Evolutionary conservation across 106 monocot genomes (phyloP), one percentile per base, ranked within the genome.

Genomic region (Vanilla planifolia): DNA sequence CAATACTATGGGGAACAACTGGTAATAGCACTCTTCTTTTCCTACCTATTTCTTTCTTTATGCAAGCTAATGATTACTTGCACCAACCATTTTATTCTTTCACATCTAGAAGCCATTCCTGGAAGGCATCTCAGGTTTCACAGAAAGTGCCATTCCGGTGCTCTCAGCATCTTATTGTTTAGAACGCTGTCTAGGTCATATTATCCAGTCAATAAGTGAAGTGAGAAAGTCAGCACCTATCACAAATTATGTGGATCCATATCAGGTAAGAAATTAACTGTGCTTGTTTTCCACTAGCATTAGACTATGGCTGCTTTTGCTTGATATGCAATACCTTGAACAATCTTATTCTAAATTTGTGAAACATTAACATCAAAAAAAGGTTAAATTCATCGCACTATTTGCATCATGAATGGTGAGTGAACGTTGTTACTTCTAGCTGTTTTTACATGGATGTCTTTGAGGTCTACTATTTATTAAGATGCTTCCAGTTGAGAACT

Each of bases 71-170:
- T 22, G 35, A 57, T 57, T 33, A 8, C 35, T 57, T 19, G 20
- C 9, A 21, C 35, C n/a, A 57, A 56, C 15, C 35, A 35, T 57
- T 19, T 19, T 5, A 6, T 70, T 37, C 21, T 26, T 23, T 25
- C 11, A 64, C 60, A n/a, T 64, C 34, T 58, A 89, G 89, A 73
- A 73, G 36, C 78, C 78, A 52, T 85, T 81, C 59, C 41, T 89
- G 62, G 75, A 85, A 67, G 61, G 56, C 39, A 48, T 75, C 1
- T 59, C 71, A 58, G 23, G 73, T 61, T 42, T 75, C 65, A 69
- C 74, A 47, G 89, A 73, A 33, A 44, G 48, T 41, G 58, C 59
- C 6, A 72, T 69, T 19, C 63, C 71, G 43, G 78, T 81, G 32
- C 78, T 89, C 56, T 61, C 72, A 64, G 84, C 80, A 52, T 65